Percentiles rank a stretch among this genome's conserved stretches.
Evolutionary conservation across 306 rosid species (phyloP).

Genomic region (Inga laurina): DNA sequence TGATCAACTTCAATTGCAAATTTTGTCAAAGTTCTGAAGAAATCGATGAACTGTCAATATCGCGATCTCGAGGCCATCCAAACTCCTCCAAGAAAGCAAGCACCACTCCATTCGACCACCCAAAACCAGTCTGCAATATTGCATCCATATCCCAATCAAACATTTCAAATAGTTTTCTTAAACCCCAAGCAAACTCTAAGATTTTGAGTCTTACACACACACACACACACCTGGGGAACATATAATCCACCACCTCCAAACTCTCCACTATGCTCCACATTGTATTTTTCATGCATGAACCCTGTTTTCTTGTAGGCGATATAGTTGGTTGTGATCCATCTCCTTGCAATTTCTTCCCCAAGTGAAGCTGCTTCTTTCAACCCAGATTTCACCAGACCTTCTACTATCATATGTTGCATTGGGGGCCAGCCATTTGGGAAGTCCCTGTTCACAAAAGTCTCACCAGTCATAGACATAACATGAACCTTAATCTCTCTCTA

Average conservation of each 20-base stretch:
- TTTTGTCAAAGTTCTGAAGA: conserved; percentile 1
- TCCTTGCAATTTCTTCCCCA: conserved; percentile 73
- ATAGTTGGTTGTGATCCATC: conserved; percentile 88
- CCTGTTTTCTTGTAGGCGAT: conserved; percentile 69
- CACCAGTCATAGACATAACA: background rate
- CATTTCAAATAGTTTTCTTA: background rate
- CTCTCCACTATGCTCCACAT: conserved; percentile 71
- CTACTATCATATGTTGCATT: conserved; percentile 92
- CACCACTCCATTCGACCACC: conserved; percentile 93
- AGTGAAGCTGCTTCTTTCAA: conserved; percentile 66
- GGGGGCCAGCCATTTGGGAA: conserved; percentile 99
- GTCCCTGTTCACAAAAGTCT: conserved; percentile 57
- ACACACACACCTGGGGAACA: conserved; percentile 57
- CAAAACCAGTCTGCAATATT: conserved; percentile 87
- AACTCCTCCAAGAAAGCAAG: conserved; percentile 94
- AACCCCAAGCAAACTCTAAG: background rate
- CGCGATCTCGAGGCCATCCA: conserved; percentile 85
- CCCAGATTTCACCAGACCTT: conserved; percentile 75
- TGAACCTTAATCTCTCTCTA: background rate
- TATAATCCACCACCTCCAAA: conserved; percentile 92
- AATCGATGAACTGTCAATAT: conserved; percentile 50
- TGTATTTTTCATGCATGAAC: conserved; percentile 79
- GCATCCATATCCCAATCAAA: background rate
- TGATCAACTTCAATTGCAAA: background rate
- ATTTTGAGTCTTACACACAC: conserved; percentile 31